phyloP scores from a whole-genome alignment of 306 rosid genomes.

The Glycine latifolia region DNA sequence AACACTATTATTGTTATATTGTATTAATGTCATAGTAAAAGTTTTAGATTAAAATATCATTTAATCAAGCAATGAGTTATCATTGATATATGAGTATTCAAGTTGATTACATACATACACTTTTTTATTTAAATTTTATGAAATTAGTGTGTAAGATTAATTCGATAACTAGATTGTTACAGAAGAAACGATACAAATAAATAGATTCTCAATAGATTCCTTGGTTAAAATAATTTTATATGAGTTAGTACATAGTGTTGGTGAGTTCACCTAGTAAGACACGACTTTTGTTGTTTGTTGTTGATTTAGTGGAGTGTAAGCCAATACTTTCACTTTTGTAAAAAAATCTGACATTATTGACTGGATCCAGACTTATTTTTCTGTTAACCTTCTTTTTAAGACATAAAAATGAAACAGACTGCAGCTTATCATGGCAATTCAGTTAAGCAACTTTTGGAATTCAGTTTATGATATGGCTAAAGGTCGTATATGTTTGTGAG shows the following conservation, averaged over 20 bases:
- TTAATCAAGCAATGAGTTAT: slow-evolving; percentile 20
- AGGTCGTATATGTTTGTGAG: background rate
- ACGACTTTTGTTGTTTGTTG: background rate
- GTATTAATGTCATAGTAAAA: slow-evolving; percentile 6
- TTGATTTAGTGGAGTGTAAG: slow-evolving; percentile 2
- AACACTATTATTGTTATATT: background rate
- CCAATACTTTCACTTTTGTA: slow-evolving; percentile 16
- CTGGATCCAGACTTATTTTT: background rate
- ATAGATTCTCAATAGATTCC: slow-evolving; percentile 13
- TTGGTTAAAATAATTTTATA: slow-evolving; percentile 26
- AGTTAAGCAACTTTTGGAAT: slow-evolving; percentile 28
- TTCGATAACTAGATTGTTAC: background rate
- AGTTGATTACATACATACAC: background rate
- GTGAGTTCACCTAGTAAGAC: background rate
- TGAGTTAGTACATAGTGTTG: background rate
- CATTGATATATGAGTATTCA: slow-evolving; percentile 2
- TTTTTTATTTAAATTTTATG: slow-evolving; percentile 26
- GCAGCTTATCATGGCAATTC: slow-evolving; percentile 8
- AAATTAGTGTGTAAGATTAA: slow-evolving; percentile 21
- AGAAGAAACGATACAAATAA: background rate
- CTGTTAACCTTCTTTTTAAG: background rate
- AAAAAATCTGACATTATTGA: background rate
- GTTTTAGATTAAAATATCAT: slow-evolving; percentile 21
- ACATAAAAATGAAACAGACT: slow-evolving; percentile 13
- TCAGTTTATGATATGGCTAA: slow-evolving; percentile 11